Evolutionary conservation across 2,329 filamentous ascomycete genomes (phyloP).

Genomic region (Clonostachys solani): DNA sequence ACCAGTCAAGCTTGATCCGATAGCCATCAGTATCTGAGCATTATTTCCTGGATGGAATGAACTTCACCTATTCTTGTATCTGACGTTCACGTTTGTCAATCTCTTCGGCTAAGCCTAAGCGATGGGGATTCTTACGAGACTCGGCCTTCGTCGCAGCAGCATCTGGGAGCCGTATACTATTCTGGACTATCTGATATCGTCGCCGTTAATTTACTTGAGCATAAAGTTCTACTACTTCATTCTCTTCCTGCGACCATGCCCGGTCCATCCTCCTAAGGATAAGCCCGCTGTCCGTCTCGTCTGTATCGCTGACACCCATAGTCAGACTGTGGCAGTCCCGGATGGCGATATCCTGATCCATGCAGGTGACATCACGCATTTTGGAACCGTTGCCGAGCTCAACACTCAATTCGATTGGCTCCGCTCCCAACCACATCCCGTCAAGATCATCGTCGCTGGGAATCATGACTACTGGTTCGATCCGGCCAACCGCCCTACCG

Average conservation of each 20-base stretch:
- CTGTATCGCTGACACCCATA: slow-evolving; percentile 33
- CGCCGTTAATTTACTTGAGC: slow-evolving; percentile 62
- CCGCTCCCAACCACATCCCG: slow-evolving; percentile 16
- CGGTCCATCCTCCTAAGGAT: slow-evolving; percentile 52
- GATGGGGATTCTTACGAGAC: slow-evolving; percentile 39
- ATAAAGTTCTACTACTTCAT: slow-evolving; percentile 60
- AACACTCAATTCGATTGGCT: slow-evolving; percentile 1
- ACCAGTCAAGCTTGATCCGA: too few species aligned
- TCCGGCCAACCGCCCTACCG: not conserved
- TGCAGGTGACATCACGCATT: slow-evolving; percentile 33
- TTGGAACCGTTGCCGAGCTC: slow-evolving; percentile 1
- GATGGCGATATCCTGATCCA: slow-evolving; percentile 37
- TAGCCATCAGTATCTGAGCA: too few species aligned
- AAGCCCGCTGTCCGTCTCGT: slow-evolving; percentile 54
- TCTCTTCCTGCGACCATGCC: slow-evolving; percentile 62
- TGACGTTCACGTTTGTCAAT: too few species aligned
- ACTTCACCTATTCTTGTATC: too few species aligned
- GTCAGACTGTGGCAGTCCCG: slow-evolving; percentile 24
- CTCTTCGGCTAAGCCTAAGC: not conserved
- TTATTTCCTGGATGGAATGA: too few species aligned
- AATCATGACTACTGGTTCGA: slow-evolving; percentile 33
- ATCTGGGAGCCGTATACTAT: slow-evolving; percentile 46
- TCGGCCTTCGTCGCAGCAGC: slow-evolving; percentile 42
- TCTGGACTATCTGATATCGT: slow-evolving; percentile 61
- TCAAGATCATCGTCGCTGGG: slow-evolving; percentile 37